Conservation (phyloP, 805 yeast species). For the Hanseniaspora opuntiae region DNA sequence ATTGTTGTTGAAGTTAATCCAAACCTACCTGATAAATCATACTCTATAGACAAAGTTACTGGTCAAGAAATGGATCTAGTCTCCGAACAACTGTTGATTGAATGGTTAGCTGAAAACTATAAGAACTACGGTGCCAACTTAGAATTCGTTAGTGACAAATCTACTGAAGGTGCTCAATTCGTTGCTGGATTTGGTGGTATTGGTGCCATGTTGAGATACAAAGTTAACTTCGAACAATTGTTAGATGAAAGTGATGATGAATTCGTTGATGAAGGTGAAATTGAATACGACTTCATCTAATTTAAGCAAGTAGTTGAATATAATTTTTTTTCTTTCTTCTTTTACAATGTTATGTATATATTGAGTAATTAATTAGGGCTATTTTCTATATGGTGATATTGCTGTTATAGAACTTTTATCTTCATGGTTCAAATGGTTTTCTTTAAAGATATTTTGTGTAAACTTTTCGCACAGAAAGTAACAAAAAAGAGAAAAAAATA, state of each 20-base stretch:
- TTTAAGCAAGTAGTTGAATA: neutral
- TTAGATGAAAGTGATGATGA: conserved; percentile 82
- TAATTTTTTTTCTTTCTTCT: neutral
- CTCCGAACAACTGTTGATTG: conserved; percentile 73
- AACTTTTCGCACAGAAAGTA: neutral
- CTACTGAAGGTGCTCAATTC: conserved; percentile 97
- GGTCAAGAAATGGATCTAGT: conserved; percentile 87
- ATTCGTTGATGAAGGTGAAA: conserved; percentile 56
- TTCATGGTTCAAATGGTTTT: too few relatives aligned
- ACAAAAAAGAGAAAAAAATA: neutral
- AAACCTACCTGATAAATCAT: conserved; percentile 57
- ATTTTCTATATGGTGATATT: too few relatives aligned
- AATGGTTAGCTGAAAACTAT: conserved; percentile 97
- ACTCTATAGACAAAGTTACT: conserved; percentile 65
- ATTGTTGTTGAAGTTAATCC: conserved; percentile 63
- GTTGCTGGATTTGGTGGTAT: conserved; percentile 97
- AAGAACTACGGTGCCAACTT: conserved; percentile 85
- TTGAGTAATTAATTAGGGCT: too few relatives aligned
- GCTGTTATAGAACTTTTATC: too few relatives aligned
- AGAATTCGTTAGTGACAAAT: conserved; percentile 92
- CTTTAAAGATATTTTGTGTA: neutral
- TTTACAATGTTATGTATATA: neutral
- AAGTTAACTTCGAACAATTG: conserved; percentile 92
- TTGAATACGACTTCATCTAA: conserved; percentile 18
- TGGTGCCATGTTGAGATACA: conserved; percentile 91